These are phyloP conservation scores for Hymenoscyphus scutula DNA, from an alignment of 2,329 filamentous ascomycete genomes.

Conservation along the genomic window DNA sequence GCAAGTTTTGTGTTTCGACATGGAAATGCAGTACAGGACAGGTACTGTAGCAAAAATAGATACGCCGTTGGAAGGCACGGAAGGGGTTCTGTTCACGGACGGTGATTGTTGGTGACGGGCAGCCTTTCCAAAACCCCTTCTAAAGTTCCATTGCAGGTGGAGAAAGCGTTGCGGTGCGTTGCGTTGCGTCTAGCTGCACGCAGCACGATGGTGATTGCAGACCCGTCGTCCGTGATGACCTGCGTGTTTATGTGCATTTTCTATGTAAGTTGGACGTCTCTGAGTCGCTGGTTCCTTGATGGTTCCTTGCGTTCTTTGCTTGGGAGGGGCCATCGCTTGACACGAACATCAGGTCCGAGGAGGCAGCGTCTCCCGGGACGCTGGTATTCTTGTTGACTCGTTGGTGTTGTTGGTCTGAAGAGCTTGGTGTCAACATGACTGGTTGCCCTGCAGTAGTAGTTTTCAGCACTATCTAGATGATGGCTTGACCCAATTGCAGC, in stretches of 20 bases:
- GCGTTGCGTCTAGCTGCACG: slow-evolving; percentile 1
- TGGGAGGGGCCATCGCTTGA: neutral
- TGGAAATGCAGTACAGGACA: too few species aligned
- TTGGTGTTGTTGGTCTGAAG: slow-evolving; percentile 3
- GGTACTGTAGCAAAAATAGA: neutral
- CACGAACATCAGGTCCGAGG: neutral
- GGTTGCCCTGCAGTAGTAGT: neutral
- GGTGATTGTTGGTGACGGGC: neutral
- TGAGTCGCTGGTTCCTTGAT: neutral
- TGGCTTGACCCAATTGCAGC: neutral
- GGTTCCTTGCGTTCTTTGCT: neutral
- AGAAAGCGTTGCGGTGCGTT: too few species aligned
- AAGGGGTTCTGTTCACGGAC: neutral
- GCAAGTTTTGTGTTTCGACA: neutral
- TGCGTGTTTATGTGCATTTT: neutral
- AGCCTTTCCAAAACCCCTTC: neutral
- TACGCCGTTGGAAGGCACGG: neutral
- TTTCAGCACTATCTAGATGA: neutral
- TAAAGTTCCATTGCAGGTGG: neutral
- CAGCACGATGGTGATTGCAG: neutral
- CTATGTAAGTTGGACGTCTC: neutral
- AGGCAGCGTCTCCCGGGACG: neutral
- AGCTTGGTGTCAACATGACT: neutral
- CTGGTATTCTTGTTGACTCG: slow-evolving; percentile 1
- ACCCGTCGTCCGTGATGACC: neutral